These are phyloP conservation scores for Martensiomyces pterosporus DNA, from an alignment of 192 early-diverging fungal genomes.

Conservation along the genomic window DNA sequence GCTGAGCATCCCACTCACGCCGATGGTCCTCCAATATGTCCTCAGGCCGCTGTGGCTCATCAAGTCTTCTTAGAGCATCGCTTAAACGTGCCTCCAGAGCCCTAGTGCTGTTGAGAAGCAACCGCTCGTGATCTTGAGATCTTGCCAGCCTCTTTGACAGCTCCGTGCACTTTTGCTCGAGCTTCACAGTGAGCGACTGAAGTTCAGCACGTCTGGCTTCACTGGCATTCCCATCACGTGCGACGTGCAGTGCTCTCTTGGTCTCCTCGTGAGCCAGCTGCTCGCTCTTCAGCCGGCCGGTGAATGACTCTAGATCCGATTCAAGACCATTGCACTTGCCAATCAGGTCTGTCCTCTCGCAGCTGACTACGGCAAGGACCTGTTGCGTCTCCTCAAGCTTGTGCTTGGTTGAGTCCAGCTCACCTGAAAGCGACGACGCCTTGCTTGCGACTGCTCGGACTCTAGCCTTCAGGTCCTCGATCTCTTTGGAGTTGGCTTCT, in stretches of 20 bases:
- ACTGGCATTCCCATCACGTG: constrained; percentile 8
- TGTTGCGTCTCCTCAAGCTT: constrained; percentile 3
- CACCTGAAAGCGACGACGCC: background rate
- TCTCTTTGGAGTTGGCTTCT: background rate
- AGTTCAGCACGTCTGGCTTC: constrained; percentile 5
- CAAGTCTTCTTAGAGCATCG: constrained; percentile 8
- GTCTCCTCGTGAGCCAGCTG: constrained; percentile 2
- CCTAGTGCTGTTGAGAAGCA: constrained; percentile 15
- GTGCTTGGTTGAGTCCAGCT: background rate
- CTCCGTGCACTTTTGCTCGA: constrained; percentile 3
- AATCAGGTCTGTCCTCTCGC: constrained; percentile 4
- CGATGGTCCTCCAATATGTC: constrained; percentile 7
- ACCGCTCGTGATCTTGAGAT: constrained; percentile 14
- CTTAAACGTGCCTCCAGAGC: constrained; percentile 20
- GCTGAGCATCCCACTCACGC: constrained; percentile 14
- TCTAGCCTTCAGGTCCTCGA: constrained; percentile 2
- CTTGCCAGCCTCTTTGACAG: background rate
- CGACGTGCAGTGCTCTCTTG: background rate
- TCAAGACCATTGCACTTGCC: constrained; percentile 5
- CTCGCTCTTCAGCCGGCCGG: constrained; percentile 1
- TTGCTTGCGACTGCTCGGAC: constrained; percentile 7
- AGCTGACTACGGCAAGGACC: background rate
- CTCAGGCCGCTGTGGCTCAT: background rate
- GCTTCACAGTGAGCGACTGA: background rate
- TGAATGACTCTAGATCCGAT: background rate